These are phyloP conservation scores for Pseudevernia furfuracea DNA, from an alignment of 495 filamentous ascomycete species.

Conservation along the genomic window DNA sequence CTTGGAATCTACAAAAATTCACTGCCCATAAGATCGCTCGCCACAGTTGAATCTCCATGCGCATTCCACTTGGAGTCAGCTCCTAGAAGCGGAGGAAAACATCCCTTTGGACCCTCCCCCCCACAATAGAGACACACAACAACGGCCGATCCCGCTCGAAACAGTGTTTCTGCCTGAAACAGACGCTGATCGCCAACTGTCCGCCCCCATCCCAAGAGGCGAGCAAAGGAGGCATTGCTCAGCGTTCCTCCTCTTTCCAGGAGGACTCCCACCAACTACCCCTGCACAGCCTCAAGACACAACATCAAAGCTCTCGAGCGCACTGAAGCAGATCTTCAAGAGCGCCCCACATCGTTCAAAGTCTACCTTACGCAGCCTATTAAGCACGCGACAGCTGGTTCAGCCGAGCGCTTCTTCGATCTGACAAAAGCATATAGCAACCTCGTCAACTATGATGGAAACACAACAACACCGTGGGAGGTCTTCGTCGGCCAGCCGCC, in stretches of 20 bases:
- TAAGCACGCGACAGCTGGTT: constrained; percentile 13
- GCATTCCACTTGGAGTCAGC: background rate
- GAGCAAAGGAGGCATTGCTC: constrained; percentile 24
- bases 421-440: constrained; percentile 12
- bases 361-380: constrained; percentile 21
- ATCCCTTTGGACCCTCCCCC: background rate
- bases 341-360: constrained; percentile 17
- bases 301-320: constrained; percentile 2
- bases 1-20: background rate
- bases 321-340: constrained; percentile 11
- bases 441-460: constrained; percentile 21
- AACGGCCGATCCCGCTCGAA: constrained; percentile 15
- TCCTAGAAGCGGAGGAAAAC: background rate
- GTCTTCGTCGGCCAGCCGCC: constrained; percentile 24
- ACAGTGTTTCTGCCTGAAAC: constrained; percentile 20
- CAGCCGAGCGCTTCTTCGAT: constrained; percentile 16
- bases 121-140: background rate
- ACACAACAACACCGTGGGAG: constrained; percentile 23
- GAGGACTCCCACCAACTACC: constrained; percentile 4
- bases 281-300: constrained; percentile 20
- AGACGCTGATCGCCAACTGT: constrained; percentile 18
- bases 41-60: background rate
- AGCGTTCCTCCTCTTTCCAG: constrained; percentile 8
- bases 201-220: constrained; percentile 14
- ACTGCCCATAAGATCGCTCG: background rate